Base-by-base conservation (phyloP, 257 asterid species). In the Leonotis leonurus region DNA sequence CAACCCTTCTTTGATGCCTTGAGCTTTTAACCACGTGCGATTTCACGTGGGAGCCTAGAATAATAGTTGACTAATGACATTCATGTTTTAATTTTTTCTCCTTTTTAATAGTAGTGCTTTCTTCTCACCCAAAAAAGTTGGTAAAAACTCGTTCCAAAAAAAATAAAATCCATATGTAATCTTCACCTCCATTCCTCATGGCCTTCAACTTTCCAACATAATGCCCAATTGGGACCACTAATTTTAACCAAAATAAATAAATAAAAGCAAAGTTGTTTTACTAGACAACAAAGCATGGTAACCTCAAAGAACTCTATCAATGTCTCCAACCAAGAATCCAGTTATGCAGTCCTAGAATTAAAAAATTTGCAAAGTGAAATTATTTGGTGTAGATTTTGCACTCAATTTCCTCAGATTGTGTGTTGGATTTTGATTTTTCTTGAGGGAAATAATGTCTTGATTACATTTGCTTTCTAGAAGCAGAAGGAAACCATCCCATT, bases 401-500 rank as follows among this genome's bases (percentile, higher is more conserved):
- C 74, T 78, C 62, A 62, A 14, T 70, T 55, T 70, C 41, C 18
- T 63, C 44, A 69, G 79, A 76, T 81, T 81, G 8, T 43, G 76
- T 44, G 62, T 0, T n/a, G n/a, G n/a, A n/a, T n/a, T n/a, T n/a
- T n/a, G n/a, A n/a, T n/a, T n/a, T n/a, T 40, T 13, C n/a, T 36
- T 40, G 12, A 10, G 4, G 8, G 45, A 13, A 39, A 39, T 41
- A 14, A 14, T 41, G 3, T n/a, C 41, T 56, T 64, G 21, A 30
- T 59, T 68, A 41, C 78, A 57, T 36, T 68, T 76, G 75, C 50
- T 70, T 75, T 83, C 78, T 77, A 66, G 82, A 81, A 77, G 79
- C 76, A n/a, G 61, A 80, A 83, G 83, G 84, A 79, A n/a, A n/a
- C n/a, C n/a, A n/a, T n/a, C n/a, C 86, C 83, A 79, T 74, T 9